These are phyloP conservation scores for Vigna unguiculata DNA, from an alignment of 306 rosid species.

Conservation along the genomic window DNA sequence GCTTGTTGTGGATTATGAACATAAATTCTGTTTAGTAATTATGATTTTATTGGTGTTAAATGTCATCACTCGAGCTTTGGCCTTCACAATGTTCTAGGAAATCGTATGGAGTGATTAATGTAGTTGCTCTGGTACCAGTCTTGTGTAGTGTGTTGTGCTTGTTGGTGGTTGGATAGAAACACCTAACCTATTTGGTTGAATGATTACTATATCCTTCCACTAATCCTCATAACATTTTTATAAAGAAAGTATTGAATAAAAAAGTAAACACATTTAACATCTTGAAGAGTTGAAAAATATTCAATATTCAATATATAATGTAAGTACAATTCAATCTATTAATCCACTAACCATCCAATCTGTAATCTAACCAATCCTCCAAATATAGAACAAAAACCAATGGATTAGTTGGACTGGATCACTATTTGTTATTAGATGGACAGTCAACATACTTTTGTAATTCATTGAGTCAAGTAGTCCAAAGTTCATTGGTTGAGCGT, in stretches of 20 bases:
- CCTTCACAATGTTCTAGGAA: neutral
- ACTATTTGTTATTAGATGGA: neutral
- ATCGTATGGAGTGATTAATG: neutral
- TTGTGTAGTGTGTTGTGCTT: neutral
- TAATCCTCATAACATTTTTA: neutral
- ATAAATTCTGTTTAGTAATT: neutral
- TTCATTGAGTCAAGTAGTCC: neutral
- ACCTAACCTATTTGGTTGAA: neutral
- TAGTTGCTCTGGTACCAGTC: too few species aligned
- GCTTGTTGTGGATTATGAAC: neutral
- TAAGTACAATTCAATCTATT: neutral
- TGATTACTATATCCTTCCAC: neutral
- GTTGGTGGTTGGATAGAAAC: neutral
- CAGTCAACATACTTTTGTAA: neutral
- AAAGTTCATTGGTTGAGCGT: neutral
- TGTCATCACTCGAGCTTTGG: neutral
- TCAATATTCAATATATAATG: neutral
- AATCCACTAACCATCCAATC: neutral
- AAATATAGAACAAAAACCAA: neutral
- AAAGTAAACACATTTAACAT: neutral
- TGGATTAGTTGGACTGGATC: neutral
- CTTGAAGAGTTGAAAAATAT: neutral
- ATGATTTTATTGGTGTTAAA: neutral
- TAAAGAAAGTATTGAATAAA: neutral
- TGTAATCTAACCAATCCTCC: neutral